Evolutionary conservation across 352 stramenopile species (phyloP).

Genomic region (Phytophthora nicotianae): DNA sequence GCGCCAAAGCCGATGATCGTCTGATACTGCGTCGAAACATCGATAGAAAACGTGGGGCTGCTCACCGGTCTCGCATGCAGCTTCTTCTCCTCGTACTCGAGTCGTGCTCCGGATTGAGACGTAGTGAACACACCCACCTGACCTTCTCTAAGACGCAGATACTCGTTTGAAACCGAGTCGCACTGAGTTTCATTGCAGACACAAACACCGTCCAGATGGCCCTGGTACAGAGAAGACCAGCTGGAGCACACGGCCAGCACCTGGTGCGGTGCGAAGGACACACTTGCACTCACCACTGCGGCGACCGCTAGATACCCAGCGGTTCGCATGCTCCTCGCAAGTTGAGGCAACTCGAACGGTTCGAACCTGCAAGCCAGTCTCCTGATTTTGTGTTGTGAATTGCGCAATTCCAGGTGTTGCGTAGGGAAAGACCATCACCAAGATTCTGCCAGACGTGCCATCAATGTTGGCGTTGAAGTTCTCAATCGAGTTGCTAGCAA

Average conservation of each 20-base stretch:
- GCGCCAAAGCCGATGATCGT: constrained; percentile 89
- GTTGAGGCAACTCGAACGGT: neutral
- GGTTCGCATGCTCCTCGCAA: neutral
- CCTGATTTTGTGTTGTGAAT: constrained; percentile 8
- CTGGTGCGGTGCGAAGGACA: neutral
- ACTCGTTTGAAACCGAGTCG: constrained; percentile 55
- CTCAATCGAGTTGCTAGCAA: neutral
- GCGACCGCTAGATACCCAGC: constrained; percentile 19
- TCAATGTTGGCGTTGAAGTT: neutral
- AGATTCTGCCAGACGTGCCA: no score
- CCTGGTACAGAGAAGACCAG: constrained; percentile 35
- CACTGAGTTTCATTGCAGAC: constrained; percentile 62
- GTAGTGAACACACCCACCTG: constrained; percentile 53
- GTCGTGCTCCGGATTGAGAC: constrained; percentile 48
- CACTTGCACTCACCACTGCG: neutral
- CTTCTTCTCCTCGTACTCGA: constrained; percentile 40
- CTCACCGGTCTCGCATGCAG: constrained; percentile 26
- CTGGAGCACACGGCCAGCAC: constrained; percentile 52
- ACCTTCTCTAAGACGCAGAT: constrained; percentile 36
- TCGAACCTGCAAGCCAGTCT: constrained; percentile 23
- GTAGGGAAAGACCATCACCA: constrained; percentile 10
- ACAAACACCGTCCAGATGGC: constrained; percentile 53
- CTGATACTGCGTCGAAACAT: constrained; percentile 66
- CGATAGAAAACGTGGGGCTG: constrained; percentile 49
- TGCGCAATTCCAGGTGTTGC: constrained; percentile 11